A percentile compares a stretch with the other conserved stretches of the same genome.
Evolutionary conservation across 371 early-diverging fungal genomes (phyloP).

Genomic region (Dinochytrium kinnereticum): DNA sequence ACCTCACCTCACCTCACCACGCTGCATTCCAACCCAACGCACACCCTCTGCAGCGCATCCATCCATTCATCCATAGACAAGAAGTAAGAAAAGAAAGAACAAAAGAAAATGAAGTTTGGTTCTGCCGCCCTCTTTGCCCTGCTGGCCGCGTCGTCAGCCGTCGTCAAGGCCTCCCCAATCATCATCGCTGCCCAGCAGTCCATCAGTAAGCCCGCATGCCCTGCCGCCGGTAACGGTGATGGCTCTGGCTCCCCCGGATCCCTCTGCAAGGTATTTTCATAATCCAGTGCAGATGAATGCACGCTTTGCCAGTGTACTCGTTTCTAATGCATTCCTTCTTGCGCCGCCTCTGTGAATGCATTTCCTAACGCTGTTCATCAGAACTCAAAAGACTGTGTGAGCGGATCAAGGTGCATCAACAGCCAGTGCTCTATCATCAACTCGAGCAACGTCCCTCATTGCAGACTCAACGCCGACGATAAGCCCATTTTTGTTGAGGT

Average conservation of each 20-base stretch:
- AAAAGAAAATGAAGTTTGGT: neutral
- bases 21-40: neutral
- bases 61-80: no score
- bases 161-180: neutral
- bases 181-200: neutral
- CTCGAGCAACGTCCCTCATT: neutral
- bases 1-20: neutral
- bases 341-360: neutral
- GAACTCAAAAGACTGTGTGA: neutral
- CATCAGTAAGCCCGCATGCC: neutral
- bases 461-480: neutral
- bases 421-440: neutral
- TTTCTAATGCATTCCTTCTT: neutral
- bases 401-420: neutral
- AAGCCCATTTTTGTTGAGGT: neutral
- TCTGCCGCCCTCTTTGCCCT: neutral
- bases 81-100: neutral
- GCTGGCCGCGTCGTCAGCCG: neutral
- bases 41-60: no score
- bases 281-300: neutral
- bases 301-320: neutral
- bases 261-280: neutral
- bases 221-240: neutral
- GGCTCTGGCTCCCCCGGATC: neutral
- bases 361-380: neutral